Evolutionary conservation across 331 rosid genomes (phyloP).

Genomic region (Phaseolus coccineus): DNA sequence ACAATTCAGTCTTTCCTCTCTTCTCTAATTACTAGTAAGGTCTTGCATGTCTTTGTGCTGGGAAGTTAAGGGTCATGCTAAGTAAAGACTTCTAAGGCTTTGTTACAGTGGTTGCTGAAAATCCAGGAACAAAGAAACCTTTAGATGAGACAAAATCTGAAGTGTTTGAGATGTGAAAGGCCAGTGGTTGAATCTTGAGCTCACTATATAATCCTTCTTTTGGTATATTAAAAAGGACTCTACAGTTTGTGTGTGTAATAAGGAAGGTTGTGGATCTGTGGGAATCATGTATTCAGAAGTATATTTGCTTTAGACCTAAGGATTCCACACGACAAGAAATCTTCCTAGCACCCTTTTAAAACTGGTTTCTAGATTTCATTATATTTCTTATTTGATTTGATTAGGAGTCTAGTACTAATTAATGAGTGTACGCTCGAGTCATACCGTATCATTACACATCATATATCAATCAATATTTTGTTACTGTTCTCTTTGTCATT

Average conservation of each 20-base stretch:
- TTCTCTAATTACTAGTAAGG: not conserved
- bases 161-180: not conserved
- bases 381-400: not conserved
- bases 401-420: not conserved
- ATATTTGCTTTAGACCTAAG: not conserved
- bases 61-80: not conserved
- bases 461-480: not conserved
- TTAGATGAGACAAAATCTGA: not conserved
- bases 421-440: not conserved
- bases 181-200: not conserved
- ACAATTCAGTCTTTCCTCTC: not conserved
- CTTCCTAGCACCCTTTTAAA: not conserved
- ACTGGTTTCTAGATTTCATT: conserved; percentile 15
- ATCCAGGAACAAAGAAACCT: not conserved
- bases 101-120: not conserved
- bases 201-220: not conserved
- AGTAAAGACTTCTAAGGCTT: not conserved
- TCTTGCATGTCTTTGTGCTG: conserved; percentile 3
- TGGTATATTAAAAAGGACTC: not conserved
- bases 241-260: not conserved
- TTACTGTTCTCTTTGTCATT: not conserved
- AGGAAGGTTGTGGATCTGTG: not conserved
- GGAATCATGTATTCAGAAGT: not conserved
- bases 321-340: not conserved
- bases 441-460: not conserved